Conservation (phyloP, 495 filamentous ascomycete species). For the Bacidia rubella region DNA sequence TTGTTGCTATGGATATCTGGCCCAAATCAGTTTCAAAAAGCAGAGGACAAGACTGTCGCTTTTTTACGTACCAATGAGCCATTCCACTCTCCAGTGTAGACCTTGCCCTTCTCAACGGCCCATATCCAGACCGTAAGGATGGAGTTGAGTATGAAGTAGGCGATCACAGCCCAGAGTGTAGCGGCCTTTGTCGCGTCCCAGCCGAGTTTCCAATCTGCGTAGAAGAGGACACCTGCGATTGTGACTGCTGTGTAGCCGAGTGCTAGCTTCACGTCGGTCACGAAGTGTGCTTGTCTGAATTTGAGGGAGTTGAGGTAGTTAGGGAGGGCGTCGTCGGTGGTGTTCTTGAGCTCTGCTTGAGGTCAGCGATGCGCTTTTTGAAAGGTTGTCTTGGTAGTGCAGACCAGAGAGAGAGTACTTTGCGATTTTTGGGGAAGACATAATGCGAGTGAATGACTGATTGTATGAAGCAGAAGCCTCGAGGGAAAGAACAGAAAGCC, state of each 20-base stretch:
- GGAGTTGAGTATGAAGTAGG: conserved; percentile 72
- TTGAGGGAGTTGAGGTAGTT: conserved; percentile 77
- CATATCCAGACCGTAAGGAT: conserved; percentile 76
- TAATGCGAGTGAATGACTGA: conserved; percentile 14
- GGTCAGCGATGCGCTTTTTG: not conserved
- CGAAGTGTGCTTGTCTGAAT: conserved; percentile 67
- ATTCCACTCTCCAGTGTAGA: conserved; percentile 58
- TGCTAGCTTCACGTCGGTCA: conserved; percentile 67
- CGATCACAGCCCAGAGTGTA: conserved; percentile 54
- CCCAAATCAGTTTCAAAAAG: not conserved
- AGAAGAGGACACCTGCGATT: conserved; percentile 70
- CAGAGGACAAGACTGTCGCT: not conserved
- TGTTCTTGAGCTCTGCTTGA: conserved; percentile 78
- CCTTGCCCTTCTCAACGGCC: conserved; percentile 63
- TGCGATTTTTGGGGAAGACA: conserved; percentile 41
- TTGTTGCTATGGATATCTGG: conserved; percentile 54
- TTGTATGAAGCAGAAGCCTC: no score
- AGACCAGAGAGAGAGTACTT: conserved; percentile 57
- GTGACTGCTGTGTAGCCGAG: conserved; percentile 73
- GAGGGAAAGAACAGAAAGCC: not conserved
- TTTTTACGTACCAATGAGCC: conserved; percentile 35
- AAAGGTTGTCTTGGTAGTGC: not conserved
- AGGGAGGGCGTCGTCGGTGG: conserved; percentile 84
- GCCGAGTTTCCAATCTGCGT: conserved; percentile 78
- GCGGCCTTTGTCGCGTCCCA: conserved; percentile 69